Base-by-base conservation (phyloP, 2,329 filamentous ascomycete species). In the Didymella pinodella region DNA sequence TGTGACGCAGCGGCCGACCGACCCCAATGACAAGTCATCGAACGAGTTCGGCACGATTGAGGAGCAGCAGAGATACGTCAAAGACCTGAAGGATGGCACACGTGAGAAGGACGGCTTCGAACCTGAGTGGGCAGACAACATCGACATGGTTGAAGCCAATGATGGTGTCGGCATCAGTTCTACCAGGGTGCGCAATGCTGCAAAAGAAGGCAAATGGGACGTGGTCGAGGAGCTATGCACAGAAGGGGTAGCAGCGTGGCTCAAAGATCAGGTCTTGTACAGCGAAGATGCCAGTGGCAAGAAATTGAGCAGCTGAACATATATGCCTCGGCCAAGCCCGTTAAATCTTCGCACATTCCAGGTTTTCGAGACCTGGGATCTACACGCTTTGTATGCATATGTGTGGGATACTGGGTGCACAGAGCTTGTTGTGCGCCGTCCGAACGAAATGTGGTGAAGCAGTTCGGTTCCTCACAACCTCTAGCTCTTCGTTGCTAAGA, bases 101-200 rank as follows among this genome's bases (percentile, higher is more conserved):
- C 71, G 86, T 65, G 83, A 83, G 56, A 75, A 71, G 2, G 80
- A 83, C 0, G 88, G 88, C 0, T 88, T 85, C 1, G 78, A 79
- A 65, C 76, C 63, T 36, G 80, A 80, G 59, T 93, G 90, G 90
- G 83, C 81, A 38, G 71, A 69, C 5, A 80, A 82, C 63, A 84
- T 93, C 29, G 84, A 87, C 59, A 75, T 92, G 71, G 84, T 88
- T 1, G 78, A 85, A 16, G 84, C 81, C 0, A 77, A 77, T 16
- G 79, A 78, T 1, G 82, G 79, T 5, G 79, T 77, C 8, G 75
- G 81, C 3, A 77, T 86, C 3, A 86, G 84, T 67, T 84, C 82
- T 63, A 92, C 91, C 7, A 83, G 80, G 66, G 88, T 89, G 44
- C 81, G 90, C 49, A 81, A 83, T 31, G 84, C 86, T 6, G 84